phyloP scores from a whole-genome alignment of 495 filamentous ascomycete genomes.

The Aspergillus carlsbadensis region DNA sequence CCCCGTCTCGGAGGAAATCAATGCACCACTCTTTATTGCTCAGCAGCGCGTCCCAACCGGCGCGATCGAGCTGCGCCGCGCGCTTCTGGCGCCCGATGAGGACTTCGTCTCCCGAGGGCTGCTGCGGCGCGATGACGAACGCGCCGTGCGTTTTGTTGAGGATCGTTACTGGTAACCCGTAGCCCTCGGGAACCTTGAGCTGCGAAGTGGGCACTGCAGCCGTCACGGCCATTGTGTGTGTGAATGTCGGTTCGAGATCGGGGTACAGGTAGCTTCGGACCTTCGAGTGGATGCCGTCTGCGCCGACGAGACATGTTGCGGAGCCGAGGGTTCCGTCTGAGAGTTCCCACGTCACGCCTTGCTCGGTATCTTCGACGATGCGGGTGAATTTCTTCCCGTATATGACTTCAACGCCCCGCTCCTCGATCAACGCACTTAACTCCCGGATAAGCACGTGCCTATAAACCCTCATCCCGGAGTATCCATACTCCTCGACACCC shows the following conservation, averaged over 20 bases:
- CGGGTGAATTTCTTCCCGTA: constrained; percentile 42
- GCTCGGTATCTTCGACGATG: constrained; percentile 32
- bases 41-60: constrained; percentile 34
- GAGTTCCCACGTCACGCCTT: constrained; percentile 40
- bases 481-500: constrained; percentile 38
- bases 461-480: constrained; percentile 47
- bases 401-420: constrained; percentile 35
- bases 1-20: constrained; percentile 28
- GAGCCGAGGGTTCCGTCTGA: constrained; percentile 33
- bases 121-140: constrained; percentile 49
- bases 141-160: constrained; percentile 37
- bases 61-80: constrained; percentile 29
- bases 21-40: constrained; percentile 36
- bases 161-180: constrained; percentile 42
- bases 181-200: constrained; percentile 25
- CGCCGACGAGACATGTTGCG: constrained; percentile 42
- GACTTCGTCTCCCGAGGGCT: constrained; percentile 41
- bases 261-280: constrained; percentile 41
- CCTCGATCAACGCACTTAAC: constrained; percentile 29
- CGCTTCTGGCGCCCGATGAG: constrained; percentile 42
- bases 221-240: constrained; percentile 28
- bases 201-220: constrained; percentile 26
- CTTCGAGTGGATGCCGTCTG: constrained; percentile 50
- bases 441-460: constrained; percentile 44
- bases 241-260: constrained; percentile 27